phyloP scores from a whole-genome alignment of 441 rosid species.

The Aleurites moluccanus region DNA sequence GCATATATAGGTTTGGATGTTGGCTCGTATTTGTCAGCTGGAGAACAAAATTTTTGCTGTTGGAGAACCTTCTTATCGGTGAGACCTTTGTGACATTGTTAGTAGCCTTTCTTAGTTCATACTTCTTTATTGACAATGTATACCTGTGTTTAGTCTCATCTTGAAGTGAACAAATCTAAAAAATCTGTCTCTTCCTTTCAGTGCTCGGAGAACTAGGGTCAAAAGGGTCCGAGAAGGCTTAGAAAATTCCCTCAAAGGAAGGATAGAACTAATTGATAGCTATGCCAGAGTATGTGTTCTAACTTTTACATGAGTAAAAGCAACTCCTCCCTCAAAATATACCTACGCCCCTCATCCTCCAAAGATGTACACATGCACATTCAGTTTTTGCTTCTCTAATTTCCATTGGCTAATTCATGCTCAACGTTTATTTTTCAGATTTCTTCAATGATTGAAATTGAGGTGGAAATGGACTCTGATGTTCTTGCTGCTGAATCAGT shows the following conservation, averaged over 20 bases:
- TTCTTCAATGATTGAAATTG: slow-evolving; percentile 96
- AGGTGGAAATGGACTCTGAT: slow-evolving; percentile 90
- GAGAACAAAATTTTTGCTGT: slow-evolving; percentile 95
- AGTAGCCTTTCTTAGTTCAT: slow-evolving; percentile 8
- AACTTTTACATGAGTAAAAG: background rate
- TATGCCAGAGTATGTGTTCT: slow-evolving; percentile 73
- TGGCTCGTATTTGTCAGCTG: slow-evolving; percentile 94
- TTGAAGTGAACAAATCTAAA: slow-evolving; percentile 14
- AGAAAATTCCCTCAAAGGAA: slow-evolving; percentile 71
- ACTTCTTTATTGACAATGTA: slow-evolving; percentile 13
- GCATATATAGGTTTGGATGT: slow-evolving; percentile 76
- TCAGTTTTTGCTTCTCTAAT: slow-evolving; percentile 2
- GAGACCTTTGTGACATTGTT: slow-evolving; percentile 30
- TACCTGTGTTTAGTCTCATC: background rate
- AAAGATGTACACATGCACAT: background rate
- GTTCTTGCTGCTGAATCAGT: slow-evolving; percentile 96
- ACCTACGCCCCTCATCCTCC: background rate
- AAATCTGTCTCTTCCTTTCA: slow-evolving; percentile 30
- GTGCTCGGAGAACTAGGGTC: slow-evolving; percentile 76
- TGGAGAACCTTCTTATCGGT: slow-evolving; percentile 97
- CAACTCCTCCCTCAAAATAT: background rate
- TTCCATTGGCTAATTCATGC: slow-evolving; percentile 4
- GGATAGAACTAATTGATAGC: slow-evolving; percentile 86
- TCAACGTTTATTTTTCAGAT: slow-evolving; percentile 44
- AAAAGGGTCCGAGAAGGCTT: slow-evolving; percentile 80